Base-by-base conservation (phyloP, 257 asterid genomes). In the Parsonsia alboflavescens region DNA sequence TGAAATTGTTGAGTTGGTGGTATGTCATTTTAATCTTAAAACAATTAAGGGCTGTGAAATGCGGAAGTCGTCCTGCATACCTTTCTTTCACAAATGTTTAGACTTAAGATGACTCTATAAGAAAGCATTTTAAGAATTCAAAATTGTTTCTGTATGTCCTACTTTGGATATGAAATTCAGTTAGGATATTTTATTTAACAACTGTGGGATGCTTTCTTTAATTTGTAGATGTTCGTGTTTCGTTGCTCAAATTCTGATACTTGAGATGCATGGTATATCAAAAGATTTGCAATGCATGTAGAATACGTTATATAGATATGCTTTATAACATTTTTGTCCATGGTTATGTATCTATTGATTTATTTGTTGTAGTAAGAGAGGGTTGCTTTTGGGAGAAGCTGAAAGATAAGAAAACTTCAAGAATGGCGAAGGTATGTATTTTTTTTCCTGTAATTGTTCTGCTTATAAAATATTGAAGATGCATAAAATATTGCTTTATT, bases 321-420 rank as follows among this genome's bases (percentile, higher is more conserved):
- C 48, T 50, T 30, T 61, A 54, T 64, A 21, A 30, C 21, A 56
- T 56, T 45, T 39, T 59, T n/a, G 68, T 48, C 3, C 39, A 57
- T 13, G 50, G 72, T 44, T 59, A 52, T 42, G 8, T 46, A 26
- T 13, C 61, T 0, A 52, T 3, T 5, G 57, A 33, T 33, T 71
- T 49, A 9, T 71, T 83, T 74, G 44, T 78, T 81, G 80, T 80
- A 81, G 88, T 80, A 73, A 82, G 78, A 82, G 83, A 93, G 91
- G 97, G 98, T 93, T 85, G 96, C 86, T 59, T 93, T 93, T 33
- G 97, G 75, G 91, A 93, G 78, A 91, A 87, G 88, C 82, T 93
- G 89, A 93, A 93, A 89, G 93, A 89, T 65, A 80, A 1, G 98
- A 69, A 93, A 87, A 82, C 87, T 93, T 68, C 90, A 87, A 80